A percentile compares a stretch with the other conserved stretches of the same genome.
phyloP scores from a whole-genome alignment of 345 rosid species.

The Moricandia moricandioides region DNA sequence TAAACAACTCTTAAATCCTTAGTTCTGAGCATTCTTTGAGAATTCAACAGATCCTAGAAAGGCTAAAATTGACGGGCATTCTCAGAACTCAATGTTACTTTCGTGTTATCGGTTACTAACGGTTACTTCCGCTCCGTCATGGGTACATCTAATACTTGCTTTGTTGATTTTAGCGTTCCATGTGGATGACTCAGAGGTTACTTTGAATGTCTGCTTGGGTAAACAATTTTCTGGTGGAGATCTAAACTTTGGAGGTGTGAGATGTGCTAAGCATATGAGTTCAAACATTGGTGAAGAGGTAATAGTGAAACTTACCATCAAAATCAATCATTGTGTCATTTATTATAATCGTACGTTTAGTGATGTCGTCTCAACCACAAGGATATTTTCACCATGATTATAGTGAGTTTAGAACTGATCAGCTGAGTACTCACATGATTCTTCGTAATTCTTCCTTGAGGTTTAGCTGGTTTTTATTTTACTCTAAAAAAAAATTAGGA shows the following conservation, averaged over 20 bases:
- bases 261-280: constrained; percentile 83
- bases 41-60: no score
- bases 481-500: background rate
- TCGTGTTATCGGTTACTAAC: no score
- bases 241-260: constrained; percentile 74
- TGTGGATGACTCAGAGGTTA: constrained; percentile 95
- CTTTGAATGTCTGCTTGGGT: constrained; percentile 89
- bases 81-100: no score
- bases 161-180: constrained; percentile 60
- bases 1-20: no score
- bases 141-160: constrained; percentile 3
- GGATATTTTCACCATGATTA: background rate
- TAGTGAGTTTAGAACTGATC: background rate
- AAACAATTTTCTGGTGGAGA: constrained; percentile 89
- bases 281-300: constrained; percentile 66
- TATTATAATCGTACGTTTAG: background rate
- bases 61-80: no score
- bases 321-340: background rate
- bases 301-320: constrained; percentile 21
- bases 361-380: constrained; percentile 3
- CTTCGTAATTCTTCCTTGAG: background rate
- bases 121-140: no score
- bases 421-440: background rate
- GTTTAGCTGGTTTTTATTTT: no score
- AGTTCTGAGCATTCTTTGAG: no score